Evolutionary conservation across 768 basidiomycete genomes (phyloP).

Genomic region (Kondoa subrosea): DNA sequence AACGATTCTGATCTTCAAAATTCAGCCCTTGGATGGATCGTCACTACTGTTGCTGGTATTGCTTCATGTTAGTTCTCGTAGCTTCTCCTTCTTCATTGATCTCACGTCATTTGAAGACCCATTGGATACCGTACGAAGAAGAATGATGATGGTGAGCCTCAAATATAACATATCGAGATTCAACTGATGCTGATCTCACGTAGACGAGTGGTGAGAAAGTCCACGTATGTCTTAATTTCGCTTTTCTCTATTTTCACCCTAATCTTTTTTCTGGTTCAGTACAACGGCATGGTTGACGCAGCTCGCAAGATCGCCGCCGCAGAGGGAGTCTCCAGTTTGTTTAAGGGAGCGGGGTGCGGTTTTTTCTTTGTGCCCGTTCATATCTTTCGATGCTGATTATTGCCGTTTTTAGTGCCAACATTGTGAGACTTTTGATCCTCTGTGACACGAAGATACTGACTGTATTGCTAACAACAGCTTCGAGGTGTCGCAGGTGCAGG

Average conservation of each 20-base stretch:
- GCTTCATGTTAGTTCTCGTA: too few relatives aligned
- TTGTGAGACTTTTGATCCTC: too few relatives aligned
- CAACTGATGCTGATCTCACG: conserved; percentile 5
- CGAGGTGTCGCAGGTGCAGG: conserved; percentile 99
- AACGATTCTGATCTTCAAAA: not conserved
- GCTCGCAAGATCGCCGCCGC: conserved; percentile 83
- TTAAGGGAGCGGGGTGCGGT: conserved; percentile 47
- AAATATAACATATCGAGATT: conserved; percentile 35
- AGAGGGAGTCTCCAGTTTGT: conserved; percentile 94
- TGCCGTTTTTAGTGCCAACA: conserved; percentile 30
- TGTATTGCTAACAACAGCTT: too few relatives aligned
- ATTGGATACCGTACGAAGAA: conserved; percentile 57
- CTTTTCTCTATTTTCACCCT: not conserved
- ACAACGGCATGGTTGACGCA: conserved; percentile 98
- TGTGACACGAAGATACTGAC: too few relatives aligned
- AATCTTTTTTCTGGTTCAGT: conserved; percentile 46
- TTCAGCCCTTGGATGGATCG: conserved; percentile 77
- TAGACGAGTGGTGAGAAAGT: not conserved
- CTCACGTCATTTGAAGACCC: too few relatives aligned
- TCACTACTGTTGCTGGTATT: conserved; percentile 97
- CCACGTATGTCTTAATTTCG: not conserved
- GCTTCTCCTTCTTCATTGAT: too few relatives aligned
- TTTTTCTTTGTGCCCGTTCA: not conserved
- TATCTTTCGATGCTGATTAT: not conserved
- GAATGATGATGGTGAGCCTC: conserved; percentile 99